Base-by-base conservation (phyloP, 208 protist species). In the Acanthamoeba lenticulata region DNA sequence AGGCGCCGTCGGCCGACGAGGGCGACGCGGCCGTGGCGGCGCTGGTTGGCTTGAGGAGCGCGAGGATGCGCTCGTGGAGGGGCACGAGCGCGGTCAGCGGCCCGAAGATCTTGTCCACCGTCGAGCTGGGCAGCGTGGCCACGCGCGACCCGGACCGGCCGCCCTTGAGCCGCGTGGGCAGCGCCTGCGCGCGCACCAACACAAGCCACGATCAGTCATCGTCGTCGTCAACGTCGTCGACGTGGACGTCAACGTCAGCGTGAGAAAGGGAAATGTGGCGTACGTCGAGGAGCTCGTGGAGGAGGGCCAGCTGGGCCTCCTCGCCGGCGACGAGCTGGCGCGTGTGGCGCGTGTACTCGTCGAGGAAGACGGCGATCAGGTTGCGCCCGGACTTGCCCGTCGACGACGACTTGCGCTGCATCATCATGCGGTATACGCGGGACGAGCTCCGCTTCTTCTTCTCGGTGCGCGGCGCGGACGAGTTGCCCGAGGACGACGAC, bases 361-460 rank as follows among this genome's bases (percentile, higher is more conserved):
- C 72, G 42, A 83, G 72, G 72, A 83, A 83, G 40, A 83, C 38
- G 24, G 72, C 44, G 19, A 38, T 49, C 24, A 83, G 72, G 38
- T 83, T 83, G 42, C 72, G 72, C 0, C 42, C 42, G 27, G 72
- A 83, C 72, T 83, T 83, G 72, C 72, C 72, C 6, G 62, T 38
- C n/a, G n/a, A n/a, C n/a, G n/a, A n/a, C 13, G 62, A 72, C 42
- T 83, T 83, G 5, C 72, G 34, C 40, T 83, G 36, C 5, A 83
- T 34, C 72, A 83, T 83, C 72, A 83, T 83, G 24, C 72, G 44
- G 72, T 83, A 83, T 40, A 83, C 42, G 3, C 72, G 1, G n/a
- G n/a, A n/a, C 13, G 72, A 83, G 72, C 72, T 40, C 42, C 72
- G 17, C 42, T 83, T 83, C 72, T 83, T 83, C 72, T 6, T 2